Conservation (phyloP, 1,284 basidiomycete species). For the Athelia psychrophila region DNA sequence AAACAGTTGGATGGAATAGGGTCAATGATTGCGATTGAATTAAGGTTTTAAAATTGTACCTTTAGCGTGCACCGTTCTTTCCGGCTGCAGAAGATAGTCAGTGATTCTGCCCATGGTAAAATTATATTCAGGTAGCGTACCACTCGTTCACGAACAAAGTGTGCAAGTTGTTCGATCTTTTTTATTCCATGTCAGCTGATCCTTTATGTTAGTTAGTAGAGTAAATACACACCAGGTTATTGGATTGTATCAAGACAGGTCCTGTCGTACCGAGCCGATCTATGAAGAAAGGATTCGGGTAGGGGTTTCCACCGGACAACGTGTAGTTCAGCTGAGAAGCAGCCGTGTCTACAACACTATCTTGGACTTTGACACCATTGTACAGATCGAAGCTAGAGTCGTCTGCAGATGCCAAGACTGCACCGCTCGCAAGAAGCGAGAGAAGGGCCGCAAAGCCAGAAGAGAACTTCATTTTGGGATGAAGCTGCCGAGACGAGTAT, state of each 20-base stretch:
- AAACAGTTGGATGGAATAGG: no score
- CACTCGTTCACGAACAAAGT: constrained; percentile 55
- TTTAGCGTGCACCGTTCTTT: constrained; percentile 40
- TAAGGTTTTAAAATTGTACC: constrained; percentile 19
- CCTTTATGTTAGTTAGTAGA: constrained; percentile 1
- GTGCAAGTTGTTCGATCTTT: constrained; percentile 44
- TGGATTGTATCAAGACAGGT: constrained; percentile 14
- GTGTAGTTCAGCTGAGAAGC: constrained; percentile 3
- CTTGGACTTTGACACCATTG: no score
- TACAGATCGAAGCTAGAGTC: no score
- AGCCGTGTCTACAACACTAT: not conserved
- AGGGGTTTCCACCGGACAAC: constrained; percentile 12
- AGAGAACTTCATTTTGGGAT: no score
- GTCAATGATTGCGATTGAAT: no score
- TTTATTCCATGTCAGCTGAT: constrained; percentile 1
- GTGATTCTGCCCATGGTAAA: not conserved
- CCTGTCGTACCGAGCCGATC: constrained; percentile 15
- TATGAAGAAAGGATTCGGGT: constrained; percentile 11
- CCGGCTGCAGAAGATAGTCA: constrained; percentile 17
- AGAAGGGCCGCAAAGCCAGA: no score
- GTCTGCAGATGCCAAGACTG: no score
- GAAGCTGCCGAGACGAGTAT: no score
- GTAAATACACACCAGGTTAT: constrained; percentile 11
- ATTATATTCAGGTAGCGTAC: constrained; percentile 5
- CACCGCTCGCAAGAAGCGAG: no score